Evolutionary conservation across 129 eudicot genomes (phyloP).

Genomic region (Sambucus nigra): DNA sequence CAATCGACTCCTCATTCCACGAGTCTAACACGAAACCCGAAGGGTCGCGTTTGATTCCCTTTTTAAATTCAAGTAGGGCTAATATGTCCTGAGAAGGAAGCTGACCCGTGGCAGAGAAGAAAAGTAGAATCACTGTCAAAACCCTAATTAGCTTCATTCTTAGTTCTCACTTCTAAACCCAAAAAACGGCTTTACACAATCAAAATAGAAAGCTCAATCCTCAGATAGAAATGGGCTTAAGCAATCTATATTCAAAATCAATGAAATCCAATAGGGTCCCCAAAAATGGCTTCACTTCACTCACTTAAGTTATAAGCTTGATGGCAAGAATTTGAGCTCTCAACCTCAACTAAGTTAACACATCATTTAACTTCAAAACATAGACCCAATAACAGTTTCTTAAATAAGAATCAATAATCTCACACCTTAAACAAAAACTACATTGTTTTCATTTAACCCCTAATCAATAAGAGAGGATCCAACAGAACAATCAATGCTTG

Average conservation of each 20-base stretch:
- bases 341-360: neutral
- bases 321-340: neutral
- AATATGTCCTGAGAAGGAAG: conserved; percentile 94
- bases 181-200: conserved; percentile 9
- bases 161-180: too few species aligned
- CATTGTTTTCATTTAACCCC: too few species aligned
- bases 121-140: conserved; percentile 27
- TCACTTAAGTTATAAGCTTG: neutral
- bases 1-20: conserved; percentile 97
- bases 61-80: conserved; percentile 82
- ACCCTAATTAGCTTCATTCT: conserved; percentile 48
- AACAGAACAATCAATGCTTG: neutral
- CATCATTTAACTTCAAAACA: too few species aligned
- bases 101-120: conserved; percentile 47
- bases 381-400: neutral
- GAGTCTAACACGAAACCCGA: conserved; percentile 78
- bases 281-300: conserved; percentile 10
- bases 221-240: conserved; percentile 5
- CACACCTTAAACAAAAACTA: too few species aligned
- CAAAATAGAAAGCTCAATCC: neutral
- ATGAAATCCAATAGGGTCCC: neutral
- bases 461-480: neutral
- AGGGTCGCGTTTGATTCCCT: conserved; percentile 93
- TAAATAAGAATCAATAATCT: neutral
- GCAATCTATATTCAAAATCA: neutral